phyloP scores from a whole-genome alignment of 768 basidiomycete genomes.

The Tulasnella sp. region DNA sequence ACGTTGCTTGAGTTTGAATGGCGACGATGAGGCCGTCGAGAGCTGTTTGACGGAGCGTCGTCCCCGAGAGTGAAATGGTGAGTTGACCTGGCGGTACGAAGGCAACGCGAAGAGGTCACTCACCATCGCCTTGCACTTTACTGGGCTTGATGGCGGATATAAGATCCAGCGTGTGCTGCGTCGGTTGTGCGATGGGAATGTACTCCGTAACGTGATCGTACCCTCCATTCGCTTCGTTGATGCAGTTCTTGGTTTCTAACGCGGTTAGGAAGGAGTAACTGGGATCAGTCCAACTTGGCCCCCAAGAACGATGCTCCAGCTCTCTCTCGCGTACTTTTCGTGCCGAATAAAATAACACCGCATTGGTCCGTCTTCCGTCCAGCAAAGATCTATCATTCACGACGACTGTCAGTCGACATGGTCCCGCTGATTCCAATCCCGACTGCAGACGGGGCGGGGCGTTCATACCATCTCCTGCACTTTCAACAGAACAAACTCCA shows the following conservation, averaged over 20 bases:
- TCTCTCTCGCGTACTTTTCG: conserved; percentile 50
- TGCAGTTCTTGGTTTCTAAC: conserved; percentile 60
- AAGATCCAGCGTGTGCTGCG: conserved; percentile 59
- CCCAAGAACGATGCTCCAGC: background rate
- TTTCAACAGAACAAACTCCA: conserved; percentile 86
- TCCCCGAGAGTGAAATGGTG: too few species aligned
- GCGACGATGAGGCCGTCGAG: conserved; percentile 85
- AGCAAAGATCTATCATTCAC: conserved; percentile 65
- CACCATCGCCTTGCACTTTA: conserved; percentile 60
- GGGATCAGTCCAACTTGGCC: conserved; percentile 10
- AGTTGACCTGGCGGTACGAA: too few species aligned
- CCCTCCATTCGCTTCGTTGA: conserved; percentile 58
- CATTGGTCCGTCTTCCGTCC: conserved; percentile 92
- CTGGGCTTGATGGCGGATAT: conserved; percentile 59
- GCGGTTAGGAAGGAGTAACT: background rate
- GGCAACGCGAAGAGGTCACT: conserved; percentile 35
- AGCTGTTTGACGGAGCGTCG: conserved; percentile 42
- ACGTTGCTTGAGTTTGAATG: conserved; percentile 67
- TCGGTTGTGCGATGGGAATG: conserved; percentile 64
- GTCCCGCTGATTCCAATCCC: background rate
- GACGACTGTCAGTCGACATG: too few species aligned
- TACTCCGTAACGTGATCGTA: conserved; percentile 73
- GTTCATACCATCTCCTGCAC: conserved; percentile 92
- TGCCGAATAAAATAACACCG: conserved; percentile 85
- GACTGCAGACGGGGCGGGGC: background rate